A percentile compares a stretch with the other conserved stretches of the same genome.
phyloP scores from a whole-genome alignment of 108 stramenopile species.

The Pinguiococcus pyrenoidosus region DNA sequence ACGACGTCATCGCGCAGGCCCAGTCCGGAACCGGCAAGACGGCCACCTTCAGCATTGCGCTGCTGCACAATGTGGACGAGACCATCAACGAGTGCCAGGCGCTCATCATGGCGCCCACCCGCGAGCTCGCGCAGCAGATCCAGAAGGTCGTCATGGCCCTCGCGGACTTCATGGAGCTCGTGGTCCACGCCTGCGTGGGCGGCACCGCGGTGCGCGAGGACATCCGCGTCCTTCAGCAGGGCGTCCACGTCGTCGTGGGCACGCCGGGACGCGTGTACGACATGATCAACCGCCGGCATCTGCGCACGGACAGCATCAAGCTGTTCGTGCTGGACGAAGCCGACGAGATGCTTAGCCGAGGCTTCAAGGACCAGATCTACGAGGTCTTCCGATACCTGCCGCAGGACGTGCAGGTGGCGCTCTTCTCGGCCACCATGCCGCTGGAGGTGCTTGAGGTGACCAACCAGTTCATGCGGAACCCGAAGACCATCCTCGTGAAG shows the following conservation, averaged over 20 bases:
- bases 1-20: slow-evolving; percentile 52
- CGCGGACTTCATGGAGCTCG: slow-evolving; percentile 94
- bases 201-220: slow-evolving; percentile 99
- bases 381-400: slow-evolving; percentile 99
- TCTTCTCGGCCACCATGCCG: slow-evolving; percentile 99
- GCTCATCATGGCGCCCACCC: slow-evolving; percentile 93
- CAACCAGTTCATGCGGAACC: slow-evolving; percentile 96
- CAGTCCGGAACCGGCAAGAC: slow-evolving; percentile 81
- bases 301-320: slow-evolving; percentile 69
- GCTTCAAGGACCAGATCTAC: slow-evolving; percentile 99
- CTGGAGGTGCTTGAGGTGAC: slow-evolving; percentile 98
- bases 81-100: slow-evolving; percentile 81
- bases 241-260: slow-evolving; percentile 97
- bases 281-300: slow-evolving; percentile 97
- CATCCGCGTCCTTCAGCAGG: slow-evolving; percentile 70
- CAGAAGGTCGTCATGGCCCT: slow-evolving; percentile 97
- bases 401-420: slow-evolving; percentile 90
- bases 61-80: slow-evolving; percentile 85
- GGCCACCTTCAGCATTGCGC: slow-evolving; percentile 93
- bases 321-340: slow-evolving; percentile 99
- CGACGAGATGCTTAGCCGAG: slow-evolving; percentile 99
- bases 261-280: slow-evolving; percentile 98
- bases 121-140: slow-evolving; percentile 98
- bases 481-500: slow-evolving; percentile 98
- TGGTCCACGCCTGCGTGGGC: slow-evolving; percentile 97